phyloP scores from a whole-genome alignment of 2,329 filamentous ascomycete species.

The Furcasterigmium sp. region DNA sequence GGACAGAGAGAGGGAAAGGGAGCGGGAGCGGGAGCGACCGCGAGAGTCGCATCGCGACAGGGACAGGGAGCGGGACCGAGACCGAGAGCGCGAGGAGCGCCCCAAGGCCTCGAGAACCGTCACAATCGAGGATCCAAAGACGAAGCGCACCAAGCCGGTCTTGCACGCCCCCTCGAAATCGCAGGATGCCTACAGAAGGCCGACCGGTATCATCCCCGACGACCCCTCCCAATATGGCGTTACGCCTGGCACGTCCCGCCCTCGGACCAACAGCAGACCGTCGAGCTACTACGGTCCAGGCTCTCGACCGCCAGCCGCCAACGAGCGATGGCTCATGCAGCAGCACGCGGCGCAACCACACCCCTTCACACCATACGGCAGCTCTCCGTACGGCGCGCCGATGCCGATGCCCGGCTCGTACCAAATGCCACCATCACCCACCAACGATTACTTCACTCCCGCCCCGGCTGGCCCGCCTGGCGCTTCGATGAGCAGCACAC shows the following conservation, averaged over 20 bases:
- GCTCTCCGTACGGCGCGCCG: slow-evolving; percentile 3
- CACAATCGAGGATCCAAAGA: slow-evolving; percentile 3
- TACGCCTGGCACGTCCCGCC: not conserved
- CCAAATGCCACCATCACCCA: slow-evolving; percentile 3
- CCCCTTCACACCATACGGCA: slow-evolving; percentile 4
- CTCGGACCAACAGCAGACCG: slow-evolving; percentile 2
- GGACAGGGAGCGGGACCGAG: slow-evolving; percentile 14
- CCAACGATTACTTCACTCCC: slow-evolving; percentile 10
- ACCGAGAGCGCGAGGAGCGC: slow-evolving; percentile 17
- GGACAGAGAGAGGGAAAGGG: slow-evolving; percentile 20
- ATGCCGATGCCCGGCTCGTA: slow-evolving; percentile 6
- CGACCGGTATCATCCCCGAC: slow-evolving; percentile 13
- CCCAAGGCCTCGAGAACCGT: not conserved
- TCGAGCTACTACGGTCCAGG: slow-evolving; percentile 12
- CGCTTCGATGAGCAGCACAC: not conserved
- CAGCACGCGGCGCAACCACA: not conserved
- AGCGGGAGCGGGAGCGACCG: slow-evolving; percentile 20
- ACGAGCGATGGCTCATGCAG: slow-evolving; percentile 9
- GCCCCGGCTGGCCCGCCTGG: slow-evolving; percentile 13
- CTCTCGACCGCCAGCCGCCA: slow-evolving; percentile 11
- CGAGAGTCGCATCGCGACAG: slow-evolving; percentile 7
- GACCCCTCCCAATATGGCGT: slow-evolving; percentile 31
- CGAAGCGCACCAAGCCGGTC: slow-evolving; percentile 30
- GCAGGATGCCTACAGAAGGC: slow-evolving; percentile 17
- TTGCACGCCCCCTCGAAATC: slow-evolving; percentile 16